Evolutionary conservation across 139 green algal genomes (phyloP).

Genomic region (Picochlorum sp.): DNA sequence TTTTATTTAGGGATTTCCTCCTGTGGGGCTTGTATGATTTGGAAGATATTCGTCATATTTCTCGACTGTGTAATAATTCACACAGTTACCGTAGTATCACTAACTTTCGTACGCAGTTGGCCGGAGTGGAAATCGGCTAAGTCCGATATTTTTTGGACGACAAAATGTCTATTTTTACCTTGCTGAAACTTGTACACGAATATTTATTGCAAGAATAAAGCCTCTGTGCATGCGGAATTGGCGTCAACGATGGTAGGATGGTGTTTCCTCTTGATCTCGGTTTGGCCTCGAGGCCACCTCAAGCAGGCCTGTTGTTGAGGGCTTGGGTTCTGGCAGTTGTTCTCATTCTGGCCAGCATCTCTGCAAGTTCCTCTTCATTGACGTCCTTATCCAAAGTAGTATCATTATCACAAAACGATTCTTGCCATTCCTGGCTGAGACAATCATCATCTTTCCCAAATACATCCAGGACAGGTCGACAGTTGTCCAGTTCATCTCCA

Average conservation of each 20-base stretch:
- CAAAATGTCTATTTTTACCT: slow-evolving; percentile 3
- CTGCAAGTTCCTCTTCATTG: background rate
- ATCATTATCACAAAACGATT: slow-evolving; percentile 5
- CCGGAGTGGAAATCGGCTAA: slow-evolving; percentile 2
- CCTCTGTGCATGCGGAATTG: slow-evolving; percentile 1
- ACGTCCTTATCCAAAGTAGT: background rate
- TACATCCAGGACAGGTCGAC: slow-evolving; percentile 1
- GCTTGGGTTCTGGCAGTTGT: background rate
- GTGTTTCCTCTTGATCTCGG: background rate
- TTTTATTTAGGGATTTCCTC: no score
- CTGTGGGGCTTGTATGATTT: no score
- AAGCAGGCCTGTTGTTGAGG: background rate
- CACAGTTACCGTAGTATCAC: slow-evolving; percentile 2
- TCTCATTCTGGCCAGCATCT: background rate
- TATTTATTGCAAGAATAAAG: background rate
- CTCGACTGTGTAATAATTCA: no score
- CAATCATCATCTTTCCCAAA: background rate
- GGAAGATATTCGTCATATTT: no score
- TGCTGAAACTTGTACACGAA: background rate
- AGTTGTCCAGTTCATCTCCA: slow-evolving; percentile 1
- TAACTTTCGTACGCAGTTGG: background rate
- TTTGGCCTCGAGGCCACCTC: background rate
- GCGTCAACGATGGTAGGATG: background rate
- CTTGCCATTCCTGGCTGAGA: background rate
- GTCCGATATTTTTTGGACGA: slow-evolving; percentile 1